phyloP scores from a whole-genome alignment of 164 flowering plant species.

The Piper betle region DNA sequence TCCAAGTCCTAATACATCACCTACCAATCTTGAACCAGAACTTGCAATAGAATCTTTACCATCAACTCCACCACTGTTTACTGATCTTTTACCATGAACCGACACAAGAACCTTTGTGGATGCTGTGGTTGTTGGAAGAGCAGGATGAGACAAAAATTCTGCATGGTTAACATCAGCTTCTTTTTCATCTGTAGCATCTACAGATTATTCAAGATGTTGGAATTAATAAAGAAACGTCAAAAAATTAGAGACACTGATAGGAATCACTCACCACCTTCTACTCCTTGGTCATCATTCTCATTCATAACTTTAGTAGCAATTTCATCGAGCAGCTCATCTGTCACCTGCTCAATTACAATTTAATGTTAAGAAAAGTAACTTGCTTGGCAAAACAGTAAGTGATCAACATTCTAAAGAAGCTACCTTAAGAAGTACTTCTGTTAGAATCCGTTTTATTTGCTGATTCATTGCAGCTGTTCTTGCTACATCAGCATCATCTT shows the following conservation, averaged over 20 bases:
- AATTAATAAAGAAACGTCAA: not conserved
- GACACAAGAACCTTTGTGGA: conserved; percentile 52
- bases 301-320: conserved; percentile 79
- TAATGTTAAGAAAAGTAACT: conserved; percentile 7
- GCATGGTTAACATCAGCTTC: conserved; percentile 16
- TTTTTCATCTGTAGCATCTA: conserved; percentile 11
- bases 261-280: conserved; percentile 33
- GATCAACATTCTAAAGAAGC: conserved; percentile 1
- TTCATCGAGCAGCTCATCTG: conserved; percentile 97
- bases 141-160: conserved; percentile 21
- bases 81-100: conserved; percentile 1
- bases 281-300: conserved; percentile 52
- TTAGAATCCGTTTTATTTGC: conserved; percentile 81
- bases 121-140: conserved; percentile 30
- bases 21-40: conserved; percentile 41
- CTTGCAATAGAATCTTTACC: conserved; percentile 24
- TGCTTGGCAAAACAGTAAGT: not conserved
- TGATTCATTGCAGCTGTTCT: conserved; percentile 79
- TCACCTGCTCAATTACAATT: conserved; percentile 44
- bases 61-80: conserved; percentile 23
- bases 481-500: conserved; percentile 80
- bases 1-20: conserved; percentile 72
- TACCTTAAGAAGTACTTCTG: conserved; percentile 95
- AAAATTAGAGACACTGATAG: not conserved
- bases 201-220: not conserved